Base-by-base conservation (phyloP, 2,329 filamentous ascomycete genomes). In the Macrophomina tecta region DNA sequence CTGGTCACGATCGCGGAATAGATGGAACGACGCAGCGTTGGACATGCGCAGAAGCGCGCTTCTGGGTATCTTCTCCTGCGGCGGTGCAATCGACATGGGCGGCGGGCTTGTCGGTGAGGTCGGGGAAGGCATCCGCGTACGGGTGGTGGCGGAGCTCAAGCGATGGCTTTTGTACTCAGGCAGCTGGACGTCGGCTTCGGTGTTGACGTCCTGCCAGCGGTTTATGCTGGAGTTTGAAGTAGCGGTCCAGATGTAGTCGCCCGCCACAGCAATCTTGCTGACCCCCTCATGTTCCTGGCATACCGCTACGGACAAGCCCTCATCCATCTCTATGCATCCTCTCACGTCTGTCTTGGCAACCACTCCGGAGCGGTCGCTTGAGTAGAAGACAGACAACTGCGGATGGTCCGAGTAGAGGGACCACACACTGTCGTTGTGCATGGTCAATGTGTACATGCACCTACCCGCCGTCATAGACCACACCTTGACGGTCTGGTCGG, bases 361-460 rank as follows among this genome's bases (percentile, higher is more conserved):
- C 69, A 97, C 81, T 2, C 95, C 95, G 1, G 93, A 94, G 62
- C 94, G 90, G 79, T 99, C 95, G 72, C 91, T 92, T 66, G 94
- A 98, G 81, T 98, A 98, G 79, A 99, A 98, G 36, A 97, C 87
- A 9, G 90, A 90, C 4, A 99, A 85, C 67, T 91, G 86, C 0
- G 94, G 93, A 72, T 97, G 89, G 64, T 94, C 90, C 0, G 95
- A 97, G 79, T 91, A 97, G 28, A 99, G 84, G 1, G 93, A 96
- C 95, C 95, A 99, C 28, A 99, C 92, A 76, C 94, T 97, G 75
- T 97, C 93, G 75, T 97, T 97, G 81, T 99, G 95, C 95, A 99
- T 99, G 65, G 94, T 97, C 72, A 99, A 86, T 0, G 95, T 99
- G 79, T 97, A 93, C 90, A 98, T 94, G 84, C 95, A 99, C 72